phyloP scores from a whole-genome alignment of 352 stramenopile genomes.

The Pseudoperonospora humuli region DNA sequence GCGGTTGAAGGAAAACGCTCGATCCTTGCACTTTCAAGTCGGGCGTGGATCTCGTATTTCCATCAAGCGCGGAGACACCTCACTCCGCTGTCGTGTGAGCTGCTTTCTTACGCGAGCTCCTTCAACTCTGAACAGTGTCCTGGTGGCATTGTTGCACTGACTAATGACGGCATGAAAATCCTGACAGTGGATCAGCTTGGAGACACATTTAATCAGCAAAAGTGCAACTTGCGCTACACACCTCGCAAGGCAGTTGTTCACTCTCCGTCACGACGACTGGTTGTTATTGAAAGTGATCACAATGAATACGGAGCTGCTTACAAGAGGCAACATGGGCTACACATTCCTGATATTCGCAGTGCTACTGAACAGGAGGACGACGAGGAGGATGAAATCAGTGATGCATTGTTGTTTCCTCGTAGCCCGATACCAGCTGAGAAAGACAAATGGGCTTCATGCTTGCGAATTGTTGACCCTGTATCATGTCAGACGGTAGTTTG shows the following conservation, averaged over 20 bases:
- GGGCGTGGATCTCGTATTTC: slow-evolving; percentile 95
- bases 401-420: slow-evolving; percentile 64
- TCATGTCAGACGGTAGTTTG: slow-evolving; percentile 81
- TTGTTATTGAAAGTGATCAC: slow-evolving; percentile 97
- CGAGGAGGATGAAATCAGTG: slow-evolving; percentile 80
- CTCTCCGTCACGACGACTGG: slow-evolving; percentile 74
- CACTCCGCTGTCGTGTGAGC: slow-evolving; percentile 93
- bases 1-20: slow-evolving; percentile 80
- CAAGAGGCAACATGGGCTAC: slow-evolving; percentile 72
- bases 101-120: slow-evolving; percentile 90
- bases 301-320: slow-evolving; percentile 93
- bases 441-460: slow-evolving; percentile 93
- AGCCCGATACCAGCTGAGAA: slow-evolving; percentile 48
- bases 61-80: slow-evolving; percentile 87
- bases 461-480: slow-evolving; percentile 96
- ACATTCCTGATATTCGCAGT: slow-evolving; percentile 50
- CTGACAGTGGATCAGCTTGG: slow-evolving; percentile 92
- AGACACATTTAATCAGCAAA: slow-evolving; percentile 97
- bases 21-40: slow-evolving; percentile 92
- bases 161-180: slow-evolving; percentile 95
- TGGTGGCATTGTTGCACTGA: slow-evolving; percentile 95
- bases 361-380: slow-evolving; percentile 52
- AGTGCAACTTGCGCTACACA: slow-evolving; percentile 94
- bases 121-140: slow-evolving; percentile 95
- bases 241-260: slow-evolving; percentile 93